A percentile compares a stretch with the other conserved stretches of the same genome.
Conservation (phyloP, 179 eudicot genomes). For the Camellia oleifera region DNA sequence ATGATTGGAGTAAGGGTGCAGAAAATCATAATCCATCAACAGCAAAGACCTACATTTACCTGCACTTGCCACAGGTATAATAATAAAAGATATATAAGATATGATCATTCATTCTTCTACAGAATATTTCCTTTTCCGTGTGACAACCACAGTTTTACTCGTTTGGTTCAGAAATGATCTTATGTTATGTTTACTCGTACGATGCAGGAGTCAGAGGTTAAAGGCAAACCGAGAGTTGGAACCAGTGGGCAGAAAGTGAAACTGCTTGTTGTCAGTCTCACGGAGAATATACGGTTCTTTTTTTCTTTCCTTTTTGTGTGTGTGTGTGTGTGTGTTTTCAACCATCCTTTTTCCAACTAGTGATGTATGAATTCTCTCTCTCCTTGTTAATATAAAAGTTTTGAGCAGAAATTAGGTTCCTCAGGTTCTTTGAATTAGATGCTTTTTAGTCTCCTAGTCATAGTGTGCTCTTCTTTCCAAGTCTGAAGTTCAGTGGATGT, state of each 20-base stretch:
- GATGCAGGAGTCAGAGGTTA: constrained; percentile 76
- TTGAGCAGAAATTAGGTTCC: neutral
- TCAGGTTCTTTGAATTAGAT: neutral
- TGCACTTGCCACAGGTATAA: constrained; percentile 69
- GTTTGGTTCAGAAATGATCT: neutral
- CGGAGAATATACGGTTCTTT: neutral
- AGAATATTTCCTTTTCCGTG: neutral
- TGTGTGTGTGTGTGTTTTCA: no score
- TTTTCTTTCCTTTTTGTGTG: neutral
- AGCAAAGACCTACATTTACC: constrained; percentile 57
- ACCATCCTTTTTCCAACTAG: neutral
- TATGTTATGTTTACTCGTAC: neutral
- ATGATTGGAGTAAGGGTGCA: constrained; percentile 98
- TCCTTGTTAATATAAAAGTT: neutral
- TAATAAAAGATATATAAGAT: neutral
- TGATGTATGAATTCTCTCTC: neutral
- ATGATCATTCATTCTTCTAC: neutral
- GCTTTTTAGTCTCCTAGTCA: neutral
- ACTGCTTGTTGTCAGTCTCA: constrained; percentile 8
- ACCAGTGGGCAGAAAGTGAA: constrained; percentile 51
- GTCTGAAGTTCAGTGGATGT: no score
- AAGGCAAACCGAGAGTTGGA: constrained; percentile 64
- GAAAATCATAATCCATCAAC: constrained; percentile 87
- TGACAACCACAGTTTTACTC: neutral
- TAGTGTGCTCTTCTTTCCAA: neutral